phyloP scores from a whole-genome alignment of 768 basidiomycete genomes.

The Trametes coccinea region DNA sequence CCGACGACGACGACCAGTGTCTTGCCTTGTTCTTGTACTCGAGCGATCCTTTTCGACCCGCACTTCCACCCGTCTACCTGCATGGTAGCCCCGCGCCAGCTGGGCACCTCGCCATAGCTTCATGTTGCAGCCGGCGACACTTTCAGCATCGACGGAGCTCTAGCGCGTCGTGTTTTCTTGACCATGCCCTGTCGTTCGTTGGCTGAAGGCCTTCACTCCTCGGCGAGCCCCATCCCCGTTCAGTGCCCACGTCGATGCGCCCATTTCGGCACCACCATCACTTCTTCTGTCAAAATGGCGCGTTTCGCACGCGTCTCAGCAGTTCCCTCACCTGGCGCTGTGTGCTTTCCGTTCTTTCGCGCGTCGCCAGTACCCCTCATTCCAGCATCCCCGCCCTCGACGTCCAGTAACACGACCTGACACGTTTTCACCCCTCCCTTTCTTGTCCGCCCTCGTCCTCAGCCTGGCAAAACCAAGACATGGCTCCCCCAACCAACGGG shows the following conservation, averaged over 20 bases:
- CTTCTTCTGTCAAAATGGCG: not conserved
- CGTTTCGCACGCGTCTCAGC: slow-evolving; percentile 16
- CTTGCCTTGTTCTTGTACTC: slow-evolving; percentile 11
- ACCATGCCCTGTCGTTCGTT: slow-evolving; percentile 25
- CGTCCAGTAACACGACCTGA: slow-evolving; percentile 43
- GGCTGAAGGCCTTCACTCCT: slow-evolving; percentile 32
- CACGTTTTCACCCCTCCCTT: slow-evolving; percentile 31
- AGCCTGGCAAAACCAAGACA: slow-evolving; percentile 87
- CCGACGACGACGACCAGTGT: slow-evolving; percentile 44
- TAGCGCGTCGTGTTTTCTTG: slow-evolving; percentile 4
- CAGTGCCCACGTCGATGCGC: slow-evolving; percentile 19
- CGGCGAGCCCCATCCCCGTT: slow-evolving; percentile 1
- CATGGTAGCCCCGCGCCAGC: slow-evolving; percentile 12
- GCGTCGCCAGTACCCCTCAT: slow-evolving; percentile 25
- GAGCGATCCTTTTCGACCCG: slow-evolving; percentile 13
- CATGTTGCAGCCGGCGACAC: slow-evolving; percentile 27
- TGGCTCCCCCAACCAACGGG: slow-evolving; percentile 55
- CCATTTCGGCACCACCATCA: slow-evolving; percentile 13
- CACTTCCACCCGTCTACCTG: slow-evolving; percentile 3
- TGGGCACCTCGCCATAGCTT: slow-evolving; percentile 18
- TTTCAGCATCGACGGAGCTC: slow-evolving; percentile 10
- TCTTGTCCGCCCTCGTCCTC: slow-evolving; percentile 42
- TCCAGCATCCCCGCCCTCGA: slow-evolving; percentile 28
- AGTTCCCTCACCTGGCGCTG: slow-evolving; percentile 15
- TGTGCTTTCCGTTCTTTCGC: slow-evolving; percentile 22